These are phyloP conservation scores for Kazachstania martiniae DNA, from an alignment of 805 yeast species.

Conservation along the genomic window DNA sequence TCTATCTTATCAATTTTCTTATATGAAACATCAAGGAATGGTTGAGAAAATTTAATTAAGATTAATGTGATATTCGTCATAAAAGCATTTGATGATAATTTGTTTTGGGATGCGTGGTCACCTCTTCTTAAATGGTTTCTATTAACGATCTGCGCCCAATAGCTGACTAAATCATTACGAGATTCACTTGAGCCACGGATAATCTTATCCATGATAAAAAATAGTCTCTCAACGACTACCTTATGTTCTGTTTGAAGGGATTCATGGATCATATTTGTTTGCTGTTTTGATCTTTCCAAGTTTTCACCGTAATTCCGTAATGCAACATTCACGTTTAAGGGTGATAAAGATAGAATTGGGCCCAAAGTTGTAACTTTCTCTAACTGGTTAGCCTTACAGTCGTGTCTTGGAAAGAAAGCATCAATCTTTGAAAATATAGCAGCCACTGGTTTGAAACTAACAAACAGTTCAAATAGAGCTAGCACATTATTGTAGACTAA, in stretches of 20 bases:
- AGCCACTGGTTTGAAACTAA: slow-evolving; percentile 53
- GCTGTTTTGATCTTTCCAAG: slow-evolving; percentile 29
- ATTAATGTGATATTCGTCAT: slow-evolving; percentile 67
- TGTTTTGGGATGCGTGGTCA: slow-evolving; percentile 58
- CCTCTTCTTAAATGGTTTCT: slow-evolving; percentile 82
- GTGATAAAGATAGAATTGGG: slow-evolving; percentile 65
- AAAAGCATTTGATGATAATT: slow-evolving; percentile 67
- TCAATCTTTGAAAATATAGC: slow-evolving; percentile 45
- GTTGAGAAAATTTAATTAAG: slow-evolving; percentile 63
- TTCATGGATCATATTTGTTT: slow-evolving; percentile 41
- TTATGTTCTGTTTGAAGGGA: slow-evolving; percentile 56
- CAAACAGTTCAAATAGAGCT: slow-evolving; percentile 45
- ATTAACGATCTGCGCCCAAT: slow-evolving; percentile 66
- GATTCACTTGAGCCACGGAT: slow-evolving; percentile 63
- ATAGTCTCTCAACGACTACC: slow-evolving; percentile 50
- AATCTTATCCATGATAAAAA: slow-evolving; percentile 58
- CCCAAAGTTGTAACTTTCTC: slow-evolving; percentile 65
- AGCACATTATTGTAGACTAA: slow-evolving; percentile 40
- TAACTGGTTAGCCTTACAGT: slow-evolving; percentile 38
- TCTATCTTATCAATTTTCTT: slow-evolving; percentile 71
- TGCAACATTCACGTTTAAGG: slow-evolving; percentile 45
- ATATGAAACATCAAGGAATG: slow-evolving; percentile 62
- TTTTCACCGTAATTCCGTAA: slow-evolving; percentile 35
- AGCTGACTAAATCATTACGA: slow-evolving; percentile 51
- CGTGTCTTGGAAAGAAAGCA: slow-evolving; percentile 39